phyloP scores from a whole-genome alignment of 1,139 yeast genomes.

The Zhuliangozyma parablackwelliae region DNA sequence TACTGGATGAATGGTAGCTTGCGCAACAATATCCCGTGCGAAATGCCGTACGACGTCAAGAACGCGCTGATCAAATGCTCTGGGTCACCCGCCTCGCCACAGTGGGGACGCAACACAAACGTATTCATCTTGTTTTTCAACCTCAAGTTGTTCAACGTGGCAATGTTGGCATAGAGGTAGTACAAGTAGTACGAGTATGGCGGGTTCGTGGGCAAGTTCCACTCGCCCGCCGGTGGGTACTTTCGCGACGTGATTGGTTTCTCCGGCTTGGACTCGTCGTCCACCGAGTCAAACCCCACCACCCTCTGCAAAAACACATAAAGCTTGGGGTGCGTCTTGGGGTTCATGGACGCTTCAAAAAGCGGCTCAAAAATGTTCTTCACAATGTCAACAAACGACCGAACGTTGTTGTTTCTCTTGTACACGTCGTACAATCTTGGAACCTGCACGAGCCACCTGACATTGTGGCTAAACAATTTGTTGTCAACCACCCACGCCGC shows the following conservation, averaged over 20 bases:
- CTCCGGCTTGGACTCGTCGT: constrained; percentile 93
- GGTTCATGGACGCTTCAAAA: constrained; percentile 84
- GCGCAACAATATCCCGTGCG: constrained; percentile 90
- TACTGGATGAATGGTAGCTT: constrained; percentile 94
- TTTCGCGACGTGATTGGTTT: constrained; percentile 67
- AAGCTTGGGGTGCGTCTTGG: constrained; percentile 81
- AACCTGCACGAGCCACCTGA: constrained; percentile 93
- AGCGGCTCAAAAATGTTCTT: constrained; percentile 82
- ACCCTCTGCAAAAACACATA: constrained; percentile 87
- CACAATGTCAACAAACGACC: constrained; percentile 70
- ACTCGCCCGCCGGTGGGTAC: constrained; percentile 75
- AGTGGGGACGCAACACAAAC: constrained; percentile 90
- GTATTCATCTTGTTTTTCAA: constrained; percentile 72
- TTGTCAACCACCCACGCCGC: constrained; percentile 95
- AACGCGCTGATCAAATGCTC: constrained; percentile 92
- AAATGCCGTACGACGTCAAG: constrained; percentile 84
- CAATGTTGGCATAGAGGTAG: constrained; percentile 79
- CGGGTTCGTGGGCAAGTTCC: constrained; percentile 80
- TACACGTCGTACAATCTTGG: constrained; percentile 92
- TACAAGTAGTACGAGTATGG: constrained; percentile 96
- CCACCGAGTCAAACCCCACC: constrained; percentile 96
- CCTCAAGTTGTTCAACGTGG: constrained; percentile 83
- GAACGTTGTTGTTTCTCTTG: constrained; percentile 68
- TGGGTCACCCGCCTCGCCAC: constrained; percentile 99
- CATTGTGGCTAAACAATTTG: constrained; percentile 86